These are phyloP conservation scores for Tetrahymena elliotti DNA, from an alignment of 73 alveolate species.

Conservation along the genomic window DNA sequence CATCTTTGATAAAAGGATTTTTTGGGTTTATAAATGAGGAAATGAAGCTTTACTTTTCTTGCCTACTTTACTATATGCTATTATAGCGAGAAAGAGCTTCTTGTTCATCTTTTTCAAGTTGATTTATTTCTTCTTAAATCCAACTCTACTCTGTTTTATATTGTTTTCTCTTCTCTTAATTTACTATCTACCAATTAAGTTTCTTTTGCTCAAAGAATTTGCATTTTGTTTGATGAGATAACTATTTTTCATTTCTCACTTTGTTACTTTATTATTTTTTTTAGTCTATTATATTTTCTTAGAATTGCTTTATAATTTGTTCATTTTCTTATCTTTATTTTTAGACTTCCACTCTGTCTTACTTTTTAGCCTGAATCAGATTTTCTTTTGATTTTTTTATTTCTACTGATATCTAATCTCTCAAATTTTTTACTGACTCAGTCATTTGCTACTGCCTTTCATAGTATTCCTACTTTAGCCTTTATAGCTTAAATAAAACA, in stretches of 20 bases:
- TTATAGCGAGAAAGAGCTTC: not conserved
- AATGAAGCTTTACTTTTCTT: not conserved
- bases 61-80: not conserved
- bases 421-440: not conserved
- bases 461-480: not conserved
- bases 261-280: not conserved
- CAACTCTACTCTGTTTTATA: not conserved
- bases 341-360: not conserved
- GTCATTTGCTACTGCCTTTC: not conserved
- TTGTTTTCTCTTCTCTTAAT: not conserved
- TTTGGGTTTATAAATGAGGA: not conserved
- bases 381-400: not conserved
- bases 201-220: not conserved
- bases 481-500: not conserved
- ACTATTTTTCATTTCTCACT: not conserved
- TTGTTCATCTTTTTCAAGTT: not conserved
- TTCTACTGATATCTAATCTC: not conserved
- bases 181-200: not conserved
- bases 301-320: not conserved
- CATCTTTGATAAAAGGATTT: not conserved
- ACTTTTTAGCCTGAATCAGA: not conserved
- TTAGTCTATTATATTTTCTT: not conserved
- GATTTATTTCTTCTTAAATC: not conserved
- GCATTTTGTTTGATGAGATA: not conserved
- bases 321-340: not conserved